Percentiles rank a stretch among this genome's conserved stretches.
Conservation (phyloP, 2,329 filamentous ascomycete genomes). For the Calonectria fujianensis region DNA sequence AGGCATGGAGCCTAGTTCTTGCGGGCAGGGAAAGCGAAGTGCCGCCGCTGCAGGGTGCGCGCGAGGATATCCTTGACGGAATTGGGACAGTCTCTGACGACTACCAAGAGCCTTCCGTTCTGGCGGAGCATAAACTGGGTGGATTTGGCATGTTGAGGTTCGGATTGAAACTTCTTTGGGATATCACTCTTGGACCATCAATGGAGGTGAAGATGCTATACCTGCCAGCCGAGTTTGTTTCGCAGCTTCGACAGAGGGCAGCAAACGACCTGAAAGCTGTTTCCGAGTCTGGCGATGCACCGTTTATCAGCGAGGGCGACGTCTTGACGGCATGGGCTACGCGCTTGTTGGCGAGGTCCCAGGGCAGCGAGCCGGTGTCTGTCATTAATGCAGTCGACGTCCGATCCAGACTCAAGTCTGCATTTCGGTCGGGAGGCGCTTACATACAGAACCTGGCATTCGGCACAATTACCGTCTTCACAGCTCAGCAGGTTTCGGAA, state of each 20-base stretch:
- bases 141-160: conserved; percentile 26
- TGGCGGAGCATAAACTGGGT: background rate
- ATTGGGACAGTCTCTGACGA: conserved; percentile 1
- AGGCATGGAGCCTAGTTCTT: conserved; percentile 68
- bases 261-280: conserved; percentile 17
- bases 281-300: conserved; percentile 1
- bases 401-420: conserved; percentile 22
- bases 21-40: conserved; percentile 65
- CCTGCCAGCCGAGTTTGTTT: conserved; percentile 23
- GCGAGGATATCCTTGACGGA: conserved; percentile 58
- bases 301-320: conserved; percentile 36
- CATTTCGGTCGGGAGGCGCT: conserved; percentile 1
- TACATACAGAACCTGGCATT: conserved; percentile 34
- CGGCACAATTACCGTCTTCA: conserved; percentile 16
- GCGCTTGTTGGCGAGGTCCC: conserved; percentile 14
- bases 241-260: conserved; percentile 3
- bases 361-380: conserved; percentile 3
- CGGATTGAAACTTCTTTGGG: conserved; percentile 29
- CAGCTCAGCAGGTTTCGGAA: conserved; percentile 4
- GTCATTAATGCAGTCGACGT: conserved; percentile 26
- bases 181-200: background rate
- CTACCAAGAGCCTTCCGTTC: conserved; percentile 14
- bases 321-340: conserved; percentile 33
- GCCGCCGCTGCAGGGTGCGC: conserved; percentile 57
- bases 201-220: conserved; percentile 15